Percentiles rank a stretch among this genome's conserved stretches.
These are phyloP conservation scores for Firmiana major DNA, from an alignment of 345 rosid species.

Conservation along the genomic window DNA sequence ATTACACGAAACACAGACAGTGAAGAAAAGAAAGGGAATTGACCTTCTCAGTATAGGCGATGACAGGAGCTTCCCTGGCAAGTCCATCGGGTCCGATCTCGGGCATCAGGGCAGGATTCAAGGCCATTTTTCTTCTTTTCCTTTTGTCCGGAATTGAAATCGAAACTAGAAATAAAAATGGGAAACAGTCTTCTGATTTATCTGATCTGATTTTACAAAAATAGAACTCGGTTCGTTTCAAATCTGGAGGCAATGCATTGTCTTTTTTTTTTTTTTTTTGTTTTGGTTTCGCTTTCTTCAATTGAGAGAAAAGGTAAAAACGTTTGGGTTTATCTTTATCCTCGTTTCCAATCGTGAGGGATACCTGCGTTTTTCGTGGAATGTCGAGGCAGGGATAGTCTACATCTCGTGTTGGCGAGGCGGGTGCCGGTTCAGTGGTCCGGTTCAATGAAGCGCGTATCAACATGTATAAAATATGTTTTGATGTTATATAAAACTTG, in stretches of 20 bases:
- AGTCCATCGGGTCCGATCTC: slow-evolving; percentile 94
- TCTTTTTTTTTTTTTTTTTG: too few relatives aligned
- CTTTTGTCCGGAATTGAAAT: not conserved
- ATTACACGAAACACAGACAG: not conserved
- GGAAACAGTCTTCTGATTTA: not conserved
- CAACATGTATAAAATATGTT: too few relatives aligned
- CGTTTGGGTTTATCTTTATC: not conserved
- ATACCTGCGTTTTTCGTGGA: too few relatives aligned
- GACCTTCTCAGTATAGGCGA: slow-evolving; percentile 92
- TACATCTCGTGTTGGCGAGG: too few relatives aligned
- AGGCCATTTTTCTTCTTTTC: slow-evolving; percentile 36
- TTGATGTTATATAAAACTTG: too few relatives aligned
- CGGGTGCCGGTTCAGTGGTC: too few relatives aligned
- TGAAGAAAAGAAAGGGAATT: not conserved
- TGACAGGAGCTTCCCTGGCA: slow-evolving; percentile 74
- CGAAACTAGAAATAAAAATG: not conserved
- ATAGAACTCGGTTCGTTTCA: not conserved
- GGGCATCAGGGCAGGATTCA: slow-evolving; percentile 55
- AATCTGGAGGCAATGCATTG: not conserved
- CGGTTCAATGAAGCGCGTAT: too few relatives aligned
- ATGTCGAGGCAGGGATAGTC: too few relatives aligned
- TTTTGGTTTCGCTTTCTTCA: too few relatives aligned
- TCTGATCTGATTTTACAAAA: slow-evolving; percentile 12
- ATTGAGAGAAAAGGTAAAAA: slow-evolving; percentile 10
- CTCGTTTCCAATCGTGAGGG: not conserved